Evolutionary conservation across 768 basidiomycete species (phyloP).

Genomic region (Pulveroboletus sp.): DNA sequence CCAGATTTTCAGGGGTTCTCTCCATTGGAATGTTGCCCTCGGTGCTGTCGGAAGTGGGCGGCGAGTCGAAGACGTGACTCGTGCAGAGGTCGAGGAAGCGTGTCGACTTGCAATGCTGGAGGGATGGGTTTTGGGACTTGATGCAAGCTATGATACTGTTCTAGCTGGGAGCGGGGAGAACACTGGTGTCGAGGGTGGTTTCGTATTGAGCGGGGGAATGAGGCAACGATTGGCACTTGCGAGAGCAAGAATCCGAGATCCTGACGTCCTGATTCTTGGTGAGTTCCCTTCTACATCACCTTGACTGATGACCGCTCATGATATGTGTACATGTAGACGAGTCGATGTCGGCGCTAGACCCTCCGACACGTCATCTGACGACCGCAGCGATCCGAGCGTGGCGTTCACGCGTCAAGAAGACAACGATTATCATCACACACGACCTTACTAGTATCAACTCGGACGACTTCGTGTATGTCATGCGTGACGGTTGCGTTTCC

Average conservation of each 20-base stretch:
- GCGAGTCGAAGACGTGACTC: constrained; percentile 46
- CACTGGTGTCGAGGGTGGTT: constrained; percentile 42
- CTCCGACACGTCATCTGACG: constrained; percentile 80
- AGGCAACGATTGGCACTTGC: constrained; percentile 88
- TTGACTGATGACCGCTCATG: not conserved
- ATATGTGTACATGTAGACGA: constrained; percentile 46
- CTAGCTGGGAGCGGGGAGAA: constrained; percentile 47
- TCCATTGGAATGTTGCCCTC: constrained; percentile 86
- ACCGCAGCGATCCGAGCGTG: constrained; percentile 67
- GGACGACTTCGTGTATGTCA: constrained; percentile 88
- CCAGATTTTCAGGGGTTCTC: constrained; percentile 63
- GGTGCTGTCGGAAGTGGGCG: constrained; percentile 52
- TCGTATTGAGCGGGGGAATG: constrained; percentile 86
- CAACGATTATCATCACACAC: constrained; percentile 67
- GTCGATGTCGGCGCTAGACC: constrained; percentile 80
- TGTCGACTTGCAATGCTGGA: constrained; percentile 84
- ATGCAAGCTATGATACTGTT: constrained; percentile 81
- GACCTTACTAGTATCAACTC: constrained; percentile 78
- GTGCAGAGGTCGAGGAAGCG: constrained; percentile 72
- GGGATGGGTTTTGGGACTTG: constrained; percentile 80
- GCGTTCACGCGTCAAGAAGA: constrained; percentile 59
- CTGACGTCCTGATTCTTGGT: constrained; percentile 89
- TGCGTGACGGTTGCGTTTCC: constrained; percentile 72
- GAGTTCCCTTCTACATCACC: constrained; percentile 26
- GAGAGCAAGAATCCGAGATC: constrained; percentile 78